Base-by-base conservation (phyloP, 1,139 yeast genomes). In the Zygoascus sp. region DNA sequence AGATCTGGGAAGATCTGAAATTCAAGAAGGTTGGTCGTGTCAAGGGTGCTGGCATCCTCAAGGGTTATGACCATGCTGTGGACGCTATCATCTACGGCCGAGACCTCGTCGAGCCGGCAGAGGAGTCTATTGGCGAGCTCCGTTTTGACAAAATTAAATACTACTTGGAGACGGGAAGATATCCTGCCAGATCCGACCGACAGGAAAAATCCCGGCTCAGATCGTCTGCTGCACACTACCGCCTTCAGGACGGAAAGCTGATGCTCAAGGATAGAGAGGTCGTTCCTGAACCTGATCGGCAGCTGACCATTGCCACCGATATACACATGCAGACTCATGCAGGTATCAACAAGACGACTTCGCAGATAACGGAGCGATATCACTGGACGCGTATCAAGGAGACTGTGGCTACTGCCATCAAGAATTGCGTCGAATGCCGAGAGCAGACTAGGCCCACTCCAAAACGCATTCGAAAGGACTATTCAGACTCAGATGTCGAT, bases 371-470 rank as follows among this genome's bases (percentile, higher is more conserved):
- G 0, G 94, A 85, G 53, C 77, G 78, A 55, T 92, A 83, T 58
- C 95, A 88, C 63, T 92, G 97, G 97, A 78, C 89, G 1, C 77
- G 95, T 44, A 85, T 92, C 53, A 90, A 92, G 65, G 89, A 81
- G 53, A 88, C 96, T 0, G 96, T 87, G 0, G 82, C 85, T 0
- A 79, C 81, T 35, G 94, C 88, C 1, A 81, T 90, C 44, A 75
- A 83, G 50, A 77, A 80, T 50, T 92, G 98, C 62, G 71, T 76
- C 1, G 83, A 80, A 48, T 90, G 97, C 65, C 74, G 87, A 44
- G 77, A 75, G 17, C 41, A 32, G n/a, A 51, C 59, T 11, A 53
- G 62, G 3, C 64, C 63, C 8, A 55, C 62, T 11, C 56, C 62
- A 15, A 59, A 58, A 44, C 46, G 63, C 9, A 54, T 21, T n/a